Conservation (phyloP, 371 early-diverging fungal species). For the Apophysomyces ossiformis region DNA sequence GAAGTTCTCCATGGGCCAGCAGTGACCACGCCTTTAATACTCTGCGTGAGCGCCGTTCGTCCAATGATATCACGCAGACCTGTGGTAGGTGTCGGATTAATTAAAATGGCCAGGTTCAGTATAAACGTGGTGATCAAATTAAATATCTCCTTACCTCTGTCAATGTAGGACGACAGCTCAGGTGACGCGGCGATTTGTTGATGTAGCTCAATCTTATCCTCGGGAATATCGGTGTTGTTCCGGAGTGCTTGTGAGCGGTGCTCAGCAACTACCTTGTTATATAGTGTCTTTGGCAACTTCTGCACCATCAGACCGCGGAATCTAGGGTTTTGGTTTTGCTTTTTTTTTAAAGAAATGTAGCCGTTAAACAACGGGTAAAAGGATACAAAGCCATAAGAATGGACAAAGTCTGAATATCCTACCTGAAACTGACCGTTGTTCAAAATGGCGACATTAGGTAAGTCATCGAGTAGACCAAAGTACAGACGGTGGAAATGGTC, state of each 20-base stretch:
- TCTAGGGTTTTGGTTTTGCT: constrained; percentile 68
- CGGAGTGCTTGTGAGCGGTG: constrained; percentile 32
- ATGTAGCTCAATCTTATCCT: constrained; percentile 43
- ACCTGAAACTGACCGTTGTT: constrained; percentile 60
- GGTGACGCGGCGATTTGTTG: constrained; percentile 50
- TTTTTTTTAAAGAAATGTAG: no score
- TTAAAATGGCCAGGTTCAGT: neutral
- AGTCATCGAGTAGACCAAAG: constrained; percentile 75
- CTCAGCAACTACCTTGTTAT: constrained; percentile 47
- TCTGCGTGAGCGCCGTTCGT: constrained; percentile 87
- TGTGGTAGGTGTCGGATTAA: neutral
- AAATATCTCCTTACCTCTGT: constrained; percentile 28
- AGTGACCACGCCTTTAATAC: constrained; percentile 89
- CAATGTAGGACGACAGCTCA: constrained; percentile 39
- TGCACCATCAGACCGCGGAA: constrained; percentile 66
- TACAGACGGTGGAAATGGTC: constrained; percentile 82
- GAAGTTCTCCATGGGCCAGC: constrained; percentile 81
- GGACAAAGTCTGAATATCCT: neutral
- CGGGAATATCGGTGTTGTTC: constrained; percentile 33
- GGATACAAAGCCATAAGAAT: neutral
- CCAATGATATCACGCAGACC: constrained; percentile 48
- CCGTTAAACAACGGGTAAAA: neutral
- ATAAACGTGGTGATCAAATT: neutral
- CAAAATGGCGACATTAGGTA: constrained; percentile 74
- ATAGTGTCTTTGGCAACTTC: constrained; percentile 68